Conservation (phyloP, 1,284 basidiomycete species). For the Rhodotorula sp. region DNA sequence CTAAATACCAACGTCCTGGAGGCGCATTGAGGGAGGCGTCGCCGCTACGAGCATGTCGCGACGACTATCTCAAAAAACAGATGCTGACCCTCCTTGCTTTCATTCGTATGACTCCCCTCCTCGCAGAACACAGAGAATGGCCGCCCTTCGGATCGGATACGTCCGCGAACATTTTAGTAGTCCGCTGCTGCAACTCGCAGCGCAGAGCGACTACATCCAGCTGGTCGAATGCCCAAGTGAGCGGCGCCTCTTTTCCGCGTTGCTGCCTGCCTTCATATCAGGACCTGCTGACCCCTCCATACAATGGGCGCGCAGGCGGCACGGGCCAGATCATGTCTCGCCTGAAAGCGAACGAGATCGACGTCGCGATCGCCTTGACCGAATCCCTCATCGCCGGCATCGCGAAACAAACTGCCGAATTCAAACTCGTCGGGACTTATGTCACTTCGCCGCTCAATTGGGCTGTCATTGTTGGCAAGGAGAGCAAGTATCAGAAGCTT, state of each 20-base stretch:
- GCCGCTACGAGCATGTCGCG: too few species aligned
- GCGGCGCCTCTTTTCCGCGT: constrained; percentile 36
- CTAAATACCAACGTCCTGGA: too few species aligned
- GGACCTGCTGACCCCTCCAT: not conserved
- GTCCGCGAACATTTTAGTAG: constrained; percentile 87
- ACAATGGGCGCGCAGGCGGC: constrained; percentile 61
- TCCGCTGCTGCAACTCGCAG: constrained; percentile 74
- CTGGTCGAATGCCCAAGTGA: constrained; percentile 86
- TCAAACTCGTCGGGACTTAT: constrained; percentile 90
- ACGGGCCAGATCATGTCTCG: constrained; percentile 86
- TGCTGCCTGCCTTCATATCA: too few species aligned
- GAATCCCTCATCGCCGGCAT: constrained; percentile 91
- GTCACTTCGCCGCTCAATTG: constrained; percentile 62
- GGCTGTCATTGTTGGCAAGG: constrained; percentile 76
- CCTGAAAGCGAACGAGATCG: constrained; percentile 79
- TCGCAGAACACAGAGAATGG: not conserved
- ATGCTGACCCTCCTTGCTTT: not conserved
- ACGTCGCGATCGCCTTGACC: constrained; percentile 85
- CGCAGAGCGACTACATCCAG: constrained; percentile 57
- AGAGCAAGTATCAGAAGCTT: constrained; percentile 69
- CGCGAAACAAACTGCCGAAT: constrained; percentile 78
- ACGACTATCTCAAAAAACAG: not conserved
- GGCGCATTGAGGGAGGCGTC: too few species aligned
- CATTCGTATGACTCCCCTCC: not conserved
- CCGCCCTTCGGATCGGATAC: constrained; percentile 29